These are phyloP conservation scores for Strobilomyces confusus DNA, from an alignment of 768 basidiomycete species.

Conservation along the genomic window DNA sequence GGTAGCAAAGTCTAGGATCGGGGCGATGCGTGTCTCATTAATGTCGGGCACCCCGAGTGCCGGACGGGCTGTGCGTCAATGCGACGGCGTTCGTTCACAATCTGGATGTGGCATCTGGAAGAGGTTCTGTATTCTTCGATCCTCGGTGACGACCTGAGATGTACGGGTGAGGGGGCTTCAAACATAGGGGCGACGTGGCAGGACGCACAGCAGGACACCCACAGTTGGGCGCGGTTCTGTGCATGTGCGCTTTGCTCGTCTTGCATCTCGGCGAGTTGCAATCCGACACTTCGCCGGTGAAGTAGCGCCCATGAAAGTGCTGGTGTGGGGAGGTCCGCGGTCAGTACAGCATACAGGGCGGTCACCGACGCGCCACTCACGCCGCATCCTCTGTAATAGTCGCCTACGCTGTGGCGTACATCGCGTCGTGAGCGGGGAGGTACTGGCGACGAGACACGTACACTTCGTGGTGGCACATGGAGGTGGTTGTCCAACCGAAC, in stretches of 20 bases:
- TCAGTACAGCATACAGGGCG: slow-evolving; percentile 3
- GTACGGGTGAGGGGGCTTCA: neutral
- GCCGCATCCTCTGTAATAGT: slow-evolving; percentile 36
- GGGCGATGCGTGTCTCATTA: neutral
- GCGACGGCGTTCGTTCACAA: slow-evolving; percentile 21
- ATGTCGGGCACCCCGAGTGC: slow-evolving; percentile 1
- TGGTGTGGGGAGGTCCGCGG: slow-evolving; percentile 2
- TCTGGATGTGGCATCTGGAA: slow-evolving; percentile 35
- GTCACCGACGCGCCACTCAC: slow-evolving; percentile 16
- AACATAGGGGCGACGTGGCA: slow-evolving; percentile 9
- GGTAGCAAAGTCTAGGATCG: slow-evolving; percentile 14
- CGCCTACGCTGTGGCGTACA: slow-evolving; percentile 28
- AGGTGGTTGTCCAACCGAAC: neutral
- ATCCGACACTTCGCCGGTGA: slow-evolving; percentile 30
- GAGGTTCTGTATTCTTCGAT: slow-evolving; percentile 34
- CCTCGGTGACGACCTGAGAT: slow-evolving; percentile 32
- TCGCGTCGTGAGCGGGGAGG: slow-evolving; percentile 1
- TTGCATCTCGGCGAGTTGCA: slow-evolving; percentile 32
- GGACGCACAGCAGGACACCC: slow-evolving; percentile 28
- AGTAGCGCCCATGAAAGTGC: slow-evolving; percentile 39
- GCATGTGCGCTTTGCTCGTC: slow-evolving; percentile 33
- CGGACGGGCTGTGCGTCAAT: slow-evolving; percentile 3
- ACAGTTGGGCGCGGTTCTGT: slow-evolving; percentile 34
- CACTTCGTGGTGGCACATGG: slow-evolving; percentile 38
- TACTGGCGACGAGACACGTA: slow-evolving; percentile 9